Conservation (phyloP, 1,284 basidiomycete species). For the Fomitiporia mediterranea region DNA sequence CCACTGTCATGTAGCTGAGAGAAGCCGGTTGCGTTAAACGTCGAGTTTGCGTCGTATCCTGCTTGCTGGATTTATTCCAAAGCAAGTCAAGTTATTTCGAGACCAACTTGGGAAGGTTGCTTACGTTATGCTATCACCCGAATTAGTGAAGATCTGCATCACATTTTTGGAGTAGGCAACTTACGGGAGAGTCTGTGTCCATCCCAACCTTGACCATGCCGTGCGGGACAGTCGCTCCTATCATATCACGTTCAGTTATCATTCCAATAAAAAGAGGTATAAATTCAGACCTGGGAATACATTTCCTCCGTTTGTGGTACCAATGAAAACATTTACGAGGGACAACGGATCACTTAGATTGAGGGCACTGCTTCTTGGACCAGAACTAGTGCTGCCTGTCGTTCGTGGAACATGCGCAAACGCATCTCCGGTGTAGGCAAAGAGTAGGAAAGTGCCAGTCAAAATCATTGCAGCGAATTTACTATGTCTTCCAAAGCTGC, state of each 20-base stretch:
- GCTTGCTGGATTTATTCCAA: conserved; percentile 19
- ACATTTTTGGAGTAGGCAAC: not conserved
- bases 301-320: conserved; percentile 22
- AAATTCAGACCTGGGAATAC: conserved; percentile 22
- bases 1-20: conserved; percentile 25
- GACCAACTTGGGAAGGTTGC: not conserved
- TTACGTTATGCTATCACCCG: conserved; percentile 10
- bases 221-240: conserved; percentile 22
- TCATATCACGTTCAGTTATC: not conserved
- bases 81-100: not conserved
- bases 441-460: not conserved
- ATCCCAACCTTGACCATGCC: conserved; percentile 23
- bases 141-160: not conserved
- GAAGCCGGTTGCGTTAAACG: conserved; percentile 24
- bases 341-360: conserved; percentile 9
- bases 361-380: not conserved
- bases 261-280: not conserved
- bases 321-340: conserved; percentile 21
- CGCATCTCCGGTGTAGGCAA: not conserved
- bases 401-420: conserved; percentile 5
- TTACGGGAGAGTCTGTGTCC: conserved; percentile 20
- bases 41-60: conserved; percentile 23
- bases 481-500: not conserved
- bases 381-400: not conserved
- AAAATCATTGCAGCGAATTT: not conserved